Evolutionary conservation across 768 basidiomycete genomes (phyloP), one percentile per base, ranked within the genome.

Genomic region (Calocybe cyanea): DNA sequence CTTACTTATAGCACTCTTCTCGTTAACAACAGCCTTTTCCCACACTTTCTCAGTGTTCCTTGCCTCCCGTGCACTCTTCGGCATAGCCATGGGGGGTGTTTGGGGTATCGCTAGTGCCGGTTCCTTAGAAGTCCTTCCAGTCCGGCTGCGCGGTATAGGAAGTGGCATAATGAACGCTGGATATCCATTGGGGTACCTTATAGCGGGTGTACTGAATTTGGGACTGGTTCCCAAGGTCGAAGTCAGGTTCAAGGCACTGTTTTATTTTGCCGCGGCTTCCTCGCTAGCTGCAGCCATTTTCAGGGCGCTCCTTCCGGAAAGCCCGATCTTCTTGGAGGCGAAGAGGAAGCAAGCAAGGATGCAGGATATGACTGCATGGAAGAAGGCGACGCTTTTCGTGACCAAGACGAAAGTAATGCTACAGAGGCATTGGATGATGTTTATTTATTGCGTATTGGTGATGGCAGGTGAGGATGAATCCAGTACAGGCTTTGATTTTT

Each of bases 111-210:
- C 89, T 0, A 72, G 86, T 1, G 75, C 88, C 0, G 92, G 86
- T 1, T 81, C 87, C 0, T 80, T 95, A 28, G 92, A 96, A 62
- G 92, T 88, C 60, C 76, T 94, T 13, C 92, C 92, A 0, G 81
- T 87, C 36, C 85, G 87, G 57, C 76, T 82, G 7, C 86, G 94
- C 61, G 94, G 93, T 19, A 66, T 95, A 3, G 83, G 81, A 2
- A 85, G 81, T 23, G 94, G 94, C 10, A 66, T 95, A 43, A 63
- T 97, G 8, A 94, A 96, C 56, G 80, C 93, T 61, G 93, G 91
- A 11, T 94, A 94, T 56, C 87, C 90, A 0, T 75, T 82, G 9
- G 93, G 93, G 3, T 94, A 76, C 48, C 78, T 95, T 8, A 53
- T 96, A 43, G 88, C 90, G 0, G 86, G 92, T 0, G 77, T 86